Evolutionary conservation across 495 filamentous ascomycete genomes (phyloP).

Genomic region (Hypomontagnella submonticulosa): DNA sequence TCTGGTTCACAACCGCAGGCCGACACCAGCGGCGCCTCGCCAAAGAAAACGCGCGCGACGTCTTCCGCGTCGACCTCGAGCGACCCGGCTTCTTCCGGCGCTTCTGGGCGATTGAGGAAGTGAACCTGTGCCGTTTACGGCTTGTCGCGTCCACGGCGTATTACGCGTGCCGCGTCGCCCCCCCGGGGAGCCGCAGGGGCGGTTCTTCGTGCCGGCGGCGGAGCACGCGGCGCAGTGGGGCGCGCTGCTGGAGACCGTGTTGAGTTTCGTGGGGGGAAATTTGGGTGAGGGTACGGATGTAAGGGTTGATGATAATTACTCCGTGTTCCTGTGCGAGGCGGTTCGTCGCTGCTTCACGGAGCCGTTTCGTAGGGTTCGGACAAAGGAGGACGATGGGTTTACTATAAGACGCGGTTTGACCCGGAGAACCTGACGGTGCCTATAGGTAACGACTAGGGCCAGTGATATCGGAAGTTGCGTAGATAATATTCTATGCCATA

Average conservation of each 20-base stretch:
- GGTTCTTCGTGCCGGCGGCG: conserved; percentile 20
- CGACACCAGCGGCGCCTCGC: conserved; percentile 10
- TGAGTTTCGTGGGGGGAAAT: conserved; percentile 22
- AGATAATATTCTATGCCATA: not conserved
- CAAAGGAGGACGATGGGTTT: conserved; percentile 20
- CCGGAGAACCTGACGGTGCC: conserved; percentile 27
- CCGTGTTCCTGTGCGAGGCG: conserved; percentile 25
- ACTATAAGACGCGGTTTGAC: conserved; percentile 21
- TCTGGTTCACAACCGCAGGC: conserved; percentile 19
- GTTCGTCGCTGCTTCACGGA: conserved; percentile 24
- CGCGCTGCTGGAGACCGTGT: conserved; percentile 22
- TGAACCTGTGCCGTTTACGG: conserved; percentile 11
- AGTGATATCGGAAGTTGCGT: not conserved
- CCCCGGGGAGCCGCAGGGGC: conserved; percentile 14
- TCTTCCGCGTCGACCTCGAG: conserved; percentile 34
- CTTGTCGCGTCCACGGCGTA: not conserved
- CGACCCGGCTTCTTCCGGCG: not conserved
- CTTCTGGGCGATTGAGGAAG: conserved; percentile 17
- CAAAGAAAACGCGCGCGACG: conserved; percentile 23
- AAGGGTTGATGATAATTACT: conserved; percentile 29
- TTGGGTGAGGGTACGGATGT: conserved; percentile 24
- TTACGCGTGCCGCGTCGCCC: conserved; percentile 1
- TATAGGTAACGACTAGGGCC: conserved; percentile 6
- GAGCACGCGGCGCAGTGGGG: not conserved
- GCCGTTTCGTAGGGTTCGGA: conserved; percentile 22